Conservation (phyloP, 495 filamentous ascomycete genomes). For the Xylaria bambusicola region DNA sequence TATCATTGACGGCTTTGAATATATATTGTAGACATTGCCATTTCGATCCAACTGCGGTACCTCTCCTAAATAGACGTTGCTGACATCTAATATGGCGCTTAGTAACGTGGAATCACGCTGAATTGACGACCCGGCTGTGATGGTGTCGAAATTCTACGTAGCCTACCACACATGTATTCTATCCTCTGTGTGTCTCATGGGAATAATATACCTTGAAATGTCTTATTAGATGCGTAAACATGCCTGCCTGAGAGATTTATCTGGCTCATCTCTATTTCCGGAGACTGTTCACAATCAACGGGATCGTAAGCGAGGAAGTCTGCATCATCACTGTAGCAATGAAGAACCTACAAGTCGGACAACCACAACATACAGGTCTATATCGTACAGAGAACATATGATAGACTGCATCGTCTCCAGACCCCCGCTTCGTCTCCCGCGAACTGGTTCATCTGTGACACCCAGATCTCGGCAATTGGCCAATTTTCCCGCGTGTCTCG, state of each 20-base stretch:
- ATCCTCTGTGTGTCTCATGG: not conserved
- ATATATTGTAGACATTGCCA: too few species aligned
- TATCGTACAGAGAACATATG: conserved; percentile 32
- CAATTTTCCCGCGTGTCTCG: conserved; percentile 35
- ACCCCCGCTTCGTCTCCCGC: conserved; percentile 27
- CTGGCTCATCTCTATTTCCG: not conserved
- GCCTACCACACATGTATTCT: not conserved
- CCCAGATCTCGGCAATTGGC: conserved; percentile 33
- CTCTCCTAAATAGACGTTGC: too few species aligned
- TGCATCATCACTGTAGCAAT: conserved; percentile 19
- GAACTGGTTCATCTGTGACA: conserved; percentile 23
- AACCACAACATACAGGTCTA: conserved; percentile 23
- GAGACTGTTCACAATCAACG: not conserved
- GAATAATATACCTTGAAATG: not conserved
- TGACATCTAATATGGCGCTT: too few species aligned
- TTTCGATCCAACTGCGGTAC: too few species aligned
- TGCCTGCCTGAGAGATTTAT: not conserved
- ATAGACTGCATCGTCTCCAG: conserved; percentile 23
- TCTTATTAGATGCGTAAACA: not conserved
- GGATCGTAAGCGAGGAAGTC: not conserved
- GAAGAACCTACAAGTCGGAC: conserved; percentile 20
- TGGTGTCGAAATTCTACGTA: not conserved
- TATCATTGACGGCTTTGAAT: too few species aligned
- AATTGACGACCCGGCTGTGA: not conserved
- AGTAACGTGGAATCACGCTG: not conserved